Evolutionary conservation across 441 rosid genomes (phyloP).

Genomic region (Croton laevigatus): DNA sequence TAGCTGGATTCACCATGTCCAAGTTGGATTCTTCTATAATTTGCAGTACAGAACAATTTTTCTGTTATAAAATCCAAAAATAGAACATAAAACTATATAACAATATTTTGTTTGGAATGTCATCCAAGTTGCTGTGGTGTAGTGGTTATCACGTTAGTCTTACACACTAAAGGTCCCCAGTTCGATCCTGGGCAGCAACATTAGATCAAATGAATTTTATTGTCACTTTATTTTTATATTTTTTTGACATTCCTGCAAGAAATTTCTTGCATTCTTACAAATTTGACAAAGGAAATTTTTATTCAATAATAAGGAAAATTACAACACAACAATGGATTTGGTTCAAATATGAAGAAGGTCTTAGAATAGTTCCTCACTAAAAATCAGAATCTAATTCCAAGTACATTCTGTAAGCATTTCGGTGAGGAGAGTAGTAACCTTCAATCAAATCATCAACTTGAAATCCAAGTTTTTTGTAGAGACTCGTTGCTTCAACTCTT

Average conservation of each 20-base stretch:
- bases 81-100: not conserved
- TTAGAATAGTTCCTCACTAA: not conserved
- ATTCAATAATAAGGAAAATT: no score
- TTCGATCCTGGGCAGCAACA: constrained; percentile 41
- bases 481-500: constrained; percentile 53
- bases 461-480: constrained; percentile 70
- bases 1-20: constrained; percentile 8
- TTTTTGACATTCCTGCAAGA: not conserved
- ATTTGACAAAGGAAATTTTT: no score
- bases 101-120: no score
- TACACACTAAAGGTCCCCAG: constrained; percentile 37
- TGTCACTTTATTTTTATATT: no score
- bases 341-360: not conserved
- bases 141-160: constrained; percentile 38
- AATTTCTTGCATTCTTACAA: not conserved
- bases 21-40: not conserved
- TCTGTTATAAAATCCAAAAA: not conserved
- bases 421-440: constrained; percentile 60
- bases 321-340: not conserved
- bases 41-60: not conserved
- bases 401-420: constrained; percentile 78
- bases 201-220: no score
- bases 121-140: constrained; percentile 29
- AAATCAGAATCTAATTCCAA: constrained; percentile 44
- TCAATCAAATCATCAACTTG: constrained; percentile 51